These are phyloP conservation scores for Phytophthora crassamura DNA, from an alignment of 352 stramenopile species.

Conservation along the genomic window DNA sequence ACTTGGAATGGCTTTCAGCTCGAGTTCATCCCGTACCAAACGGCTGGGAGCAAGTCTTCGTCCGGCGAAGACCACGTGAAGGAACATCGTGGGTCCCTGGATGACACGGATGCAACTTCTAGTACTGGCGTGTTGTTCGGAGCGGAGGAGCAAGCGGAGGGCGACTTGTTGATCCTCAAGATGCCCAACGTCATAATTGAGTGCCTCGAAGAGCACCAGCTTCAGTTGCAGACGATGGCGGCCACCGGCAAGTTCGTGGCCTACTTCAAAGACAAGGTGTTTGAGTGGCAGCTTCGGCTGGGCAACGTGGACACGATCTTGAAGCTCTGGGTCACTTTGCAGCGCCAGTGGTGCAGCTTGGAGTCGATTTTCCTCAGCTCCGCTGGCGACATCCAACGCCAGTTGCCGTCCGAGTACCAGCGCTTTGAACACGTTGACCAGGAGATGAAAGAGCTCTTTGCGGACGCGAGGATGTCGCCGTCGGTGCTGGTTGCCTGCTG, in stretches of 20 bases:
- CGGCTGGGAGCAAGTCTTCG: slow-evolving; percentile 35
- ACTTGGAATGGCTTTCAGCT: slow-evolving; percentile 92
- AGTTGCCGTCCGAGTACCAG: slow-evolving; percentile 92
- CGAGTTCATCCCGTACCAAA: slow-evolving; percentile 93
- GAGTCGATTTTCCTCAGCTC: slow-evolving; percentile 96
- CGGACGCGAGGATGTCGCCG: slow-evolving; percentile 67
- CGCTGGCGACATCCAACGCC: slow-evolving; percentile 91
- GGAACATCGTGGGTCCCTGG: slow-evolving; percentile 8
- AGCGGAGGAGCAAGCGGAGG: slow-evolving; percentile 51
- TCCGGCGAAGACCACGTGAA: slow-evolving; percentile 3
- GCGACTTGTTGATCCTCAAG: slow-evolving; percentile 90
- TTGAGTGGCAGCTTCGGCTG: slow-evolving; percentile 93
- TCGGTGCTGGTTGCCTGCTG: slow-evolving; percentile 78
- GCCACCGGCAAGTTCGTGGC: slow-evolving; percentile 96
- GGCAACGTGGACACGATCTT: slow-evolving; percentile 94
- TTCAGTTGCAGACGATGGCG: slow-evolving; percentile 96
- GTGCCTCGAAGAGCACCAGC: slow-evolving; percentile 94
- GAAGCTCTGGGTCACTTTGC: slow-evolving; percentile 93
- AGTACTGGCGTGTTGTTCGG: slow-evolving; percentile 11
- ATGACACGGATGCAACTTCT: slow-evolving; percentile 2
- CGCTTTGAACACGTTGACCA: slow-evolving; percentile 89
- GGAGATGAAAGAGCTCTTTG: slow-evolving; percentile 84
- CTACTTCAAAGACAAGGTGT: slow-evolving; percentile 96
- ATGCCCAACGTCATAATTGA: slow-evolving; percentile 93
- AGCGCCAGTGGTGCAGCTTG: slow-evolving; percentile 93